These are phyloP conservation scores for Tetrastigma voinierianum DNA, from an alignment of 164 flowering plant species.

Conservation along the genomic window DNA sequence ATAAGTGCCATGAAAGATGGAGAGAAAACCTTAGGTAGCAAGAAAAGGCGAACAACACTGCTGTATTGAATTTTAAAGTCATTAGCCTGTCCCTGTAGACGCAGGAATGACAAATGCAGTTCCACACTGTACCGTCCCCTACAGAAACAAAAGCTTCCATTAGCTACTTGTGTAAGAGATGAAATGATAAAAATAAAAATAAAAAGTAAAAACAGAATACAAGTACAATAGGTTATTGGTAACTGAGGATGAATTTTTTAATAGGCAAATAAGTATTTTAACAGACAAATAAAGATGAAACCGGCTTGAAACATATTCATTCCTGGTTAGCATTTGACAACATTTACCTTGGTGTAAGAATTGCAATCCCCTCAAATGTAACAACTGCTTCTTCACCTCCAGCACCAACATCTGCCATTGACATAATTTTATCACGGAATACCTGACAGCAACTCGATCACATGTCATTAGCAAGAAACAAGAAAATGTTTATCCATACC, in stretches of 20 bases:
- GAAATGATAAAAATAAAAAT: neutral
- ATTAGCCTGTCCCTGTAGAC: conserved; percentile 92
- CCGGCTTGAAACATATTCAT: neutral
- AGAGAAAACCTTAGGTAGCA: conserved; percentile 83
- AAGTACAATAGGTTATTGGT: too few species aligned
- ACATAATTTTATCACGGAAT: conserved; percentile 80
- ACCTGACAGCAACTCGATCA: conserved; percentile 40
- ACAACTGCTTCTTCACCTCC: conserved; percentile 92
- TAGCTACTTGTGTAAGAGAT: neutral
- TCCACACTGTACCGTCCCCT: conserved; percentile 97
- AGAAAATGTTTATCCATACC: neutral
- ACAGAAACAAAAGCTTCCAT: conserved; percentile 16
- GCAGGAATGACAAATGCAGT: conserved; percentile 87
- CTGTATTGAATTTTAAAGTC: conserved; percentile 98
- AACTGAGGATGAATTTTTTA: too few species aligned
- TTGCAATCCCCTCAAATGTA: conserved; percentile 84
- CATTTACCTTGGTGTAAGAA: conserved; percentile 95
- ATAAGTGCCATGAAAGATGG: neutral
- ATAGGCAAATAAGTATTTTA: neutral
- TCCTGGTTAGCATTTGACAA: neutral
- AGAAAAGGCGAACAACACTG: conserved; percentile 92
- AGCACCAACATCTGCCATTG: conserved; percentile 88
- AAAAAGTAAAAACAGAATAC: neutral
- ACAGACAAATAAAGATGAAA: neutral
- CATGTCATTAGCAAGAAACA: conserved; percentile 1